These are phyloP conservation scores for Globisporangium uncinulatum DNA, from an alignment of 352 stramenopile genomes.

Conservation along the genomic window DNA sequence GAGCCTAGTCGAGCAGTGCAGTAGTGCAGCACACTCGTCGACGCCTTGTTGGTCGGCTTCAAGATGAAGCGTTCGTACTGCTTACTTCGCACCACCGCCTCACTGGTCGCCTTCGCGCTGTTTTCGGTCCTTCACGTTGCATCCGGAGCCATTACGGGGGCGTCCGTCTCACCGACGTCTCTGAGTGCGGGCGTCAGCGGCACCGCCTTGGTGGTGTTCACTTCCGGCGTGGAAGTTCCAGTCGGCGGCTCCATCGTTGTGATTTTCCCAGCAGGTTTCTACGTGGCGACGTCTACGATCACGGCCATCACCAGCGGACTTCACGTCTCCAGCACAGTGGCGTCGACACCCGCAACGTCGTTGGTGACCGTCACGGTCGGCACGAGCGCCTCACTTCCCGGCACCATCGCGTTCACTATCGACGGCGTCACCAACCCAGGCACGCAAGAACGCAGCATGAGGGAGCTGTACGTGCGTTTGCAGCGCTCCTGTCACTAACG, in stretches of 20 bases:
- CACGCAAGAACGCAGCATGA: conserved; percentile 2
- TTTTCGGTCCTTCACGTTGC: neutral
- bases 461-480: neutral
- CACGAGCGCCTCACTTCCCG: conserved; percentile 12
- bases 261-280: conserved; percentile 47
- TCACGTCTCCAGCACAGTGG: conserved; percentile 18
- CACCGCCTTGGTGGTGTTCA: conserved; percentile 31
- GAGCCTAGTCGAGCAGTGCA: too few species aligned
- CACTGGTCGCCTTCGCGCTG: too few species aligned
- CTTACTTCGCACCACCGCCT: too few species aligned
- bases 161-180: conserved; percentile 22
- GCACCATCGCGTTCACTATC: conserved; percentile 35
- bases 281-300: conserved; percentile 23
- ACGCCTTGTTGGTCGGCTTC: too few species aligned
- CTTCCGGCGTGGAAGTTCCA: conserved; percentile 21
- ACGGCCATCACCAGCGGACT: conserved; percentile 19
- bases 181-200: conserved; percentile 26
- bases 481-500: neutral
- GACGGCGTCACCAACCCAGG: conserved; percentile 58
- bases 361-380: conserved; percentile 33
- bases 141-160: conserved; percentile 15
- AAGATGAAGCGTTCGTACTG: too few species aligned
- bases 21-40: too few species aligned
- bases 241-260: conserved; percentile 20
- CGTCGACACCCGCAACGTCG: conserved; percentile 18